Percentiles rank a stretch among this genome's conserved stretches.
Evolutionary conservation across 176 grass and related monocot genomes (phyloP).

Genomic region (Juncus inflexus): DNA sequence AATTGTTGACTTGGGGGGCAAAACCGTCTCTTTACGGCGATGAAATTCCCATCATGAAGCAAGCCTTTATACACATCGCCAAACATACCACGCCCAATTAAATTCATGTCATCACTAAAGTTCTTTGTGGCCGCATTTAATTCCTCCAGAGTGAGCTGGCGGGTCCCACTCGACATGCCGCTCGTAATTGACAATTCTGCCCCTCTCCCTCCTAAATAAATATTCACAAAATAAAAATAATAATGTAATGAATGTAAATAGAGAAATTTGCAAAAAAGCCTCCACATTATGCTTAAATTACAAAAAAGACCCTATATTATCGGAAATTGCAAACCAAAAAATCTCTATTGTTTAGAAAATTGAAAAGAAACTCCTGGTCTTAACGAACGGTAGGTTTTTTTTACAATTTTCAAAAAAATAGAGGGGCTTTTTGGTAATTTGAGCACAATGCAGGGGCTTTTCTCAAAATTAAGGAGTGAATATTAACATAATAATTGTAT

Average conservation of each 20-base stretch:
- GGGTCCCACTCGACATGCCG: conserved; percentile 45
- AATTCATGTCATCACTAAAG: conserved; percentile 51
- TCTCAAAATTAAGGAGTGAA: no score
- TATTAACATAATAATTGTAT: no score
- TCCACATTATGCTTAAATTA: no score
- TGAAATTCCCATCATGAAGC: conserved; percentile 72
- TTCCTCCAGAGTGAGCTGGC: conserved; percentile 59
- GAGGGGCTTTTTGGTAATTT: no score
- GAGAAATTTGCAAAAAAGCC: no score
- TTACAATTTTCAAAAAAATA: no score
- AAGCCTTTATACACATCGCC: conserved; percentile 92
- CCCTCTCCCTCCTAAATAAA: conserved; percentile 19
- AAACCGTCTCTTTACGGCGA: conserved; percentile 77
- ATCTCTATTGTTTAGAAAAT: neutral
- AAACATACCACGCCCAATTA: conserved; percentile 78
- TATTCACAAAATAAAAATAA: conserved; percentile 1
- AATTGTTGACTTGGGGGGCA: conserved; percentile 69
- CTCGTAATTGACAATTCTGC: conserved; percentile 24
- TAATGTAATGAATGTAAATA: neutral
- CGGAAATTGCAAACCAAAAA: no score
- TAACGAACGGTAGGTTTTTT: no score
- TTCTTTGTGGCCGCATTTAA: conserved; percentile 68
- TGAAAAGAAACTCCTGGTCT: neutral
- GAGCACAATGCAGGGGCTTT: no score
- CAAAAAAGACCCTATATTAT: no score